Base-by-base conservation (phyloP, 495 filamentous ascomycete species). In the Trichodelitschia bisporula region DNA sequence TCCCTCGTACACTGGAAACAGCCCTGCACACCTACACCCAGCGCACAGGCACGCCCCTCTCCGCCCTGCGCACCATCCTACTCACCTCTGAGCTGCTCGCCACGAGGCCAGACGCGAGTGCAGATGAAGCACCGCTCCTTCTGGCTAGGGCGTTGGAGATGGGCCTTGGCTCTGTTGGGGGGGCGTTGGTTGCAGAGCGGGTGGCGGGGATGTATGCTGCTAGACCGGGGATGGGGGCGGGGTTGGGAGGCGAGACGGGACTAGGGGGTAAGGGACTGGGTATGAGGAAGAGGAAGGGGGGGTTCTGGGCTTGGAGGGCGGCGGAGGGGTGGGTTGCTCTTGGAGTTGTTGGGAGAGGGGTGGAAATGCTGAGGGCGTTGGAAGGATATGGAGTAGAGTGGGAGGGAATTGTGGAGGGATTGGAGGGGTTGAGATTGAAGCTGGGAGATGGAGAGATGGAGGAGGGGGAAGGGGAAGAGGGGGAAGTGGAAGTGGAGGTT, bases 111-210 rank as follows among this genome's bases (percentile, higher is more conserved):
- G 16, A 6, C 12, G 68, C 72, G 9, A 73, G 71, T 6, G 69
- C 75, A 1, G 86, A 93, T 47, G 79, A 82, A 40, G 80, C 82
- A 5, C 78, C 80, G 26, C 66, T 60, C 41, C 93, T 82, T 80
- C 77, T 70, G 30, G 68, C 68, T 31, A 61, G 69, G 36, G 56
- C 82, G 31, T 66, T 91, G 19, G 86, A 95, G 37, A 61, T 71
- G 35, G 65, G 66, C 6, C 51, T 91, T 19, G 77, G 77, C 13
- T 58, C 69, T 0, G 55, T 84, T 2, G 77, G 77, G 4, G 68
- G 77, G 36, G 73, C 77, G 0, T 56, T 97, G 11, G 58, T 89
- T 32, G 74, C 69, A 4, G 83, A 95, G 52, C 64, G 89, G 19
- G n/a, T n/a, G n/a, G n/a, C n/a, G n/a, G n/a, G n/a, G n/a, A n/a